Evolutionary conservation across 495 filamentous ascomycete genomes (phyloP).

Genomic region (Penicillium malachiteum): DNA sequence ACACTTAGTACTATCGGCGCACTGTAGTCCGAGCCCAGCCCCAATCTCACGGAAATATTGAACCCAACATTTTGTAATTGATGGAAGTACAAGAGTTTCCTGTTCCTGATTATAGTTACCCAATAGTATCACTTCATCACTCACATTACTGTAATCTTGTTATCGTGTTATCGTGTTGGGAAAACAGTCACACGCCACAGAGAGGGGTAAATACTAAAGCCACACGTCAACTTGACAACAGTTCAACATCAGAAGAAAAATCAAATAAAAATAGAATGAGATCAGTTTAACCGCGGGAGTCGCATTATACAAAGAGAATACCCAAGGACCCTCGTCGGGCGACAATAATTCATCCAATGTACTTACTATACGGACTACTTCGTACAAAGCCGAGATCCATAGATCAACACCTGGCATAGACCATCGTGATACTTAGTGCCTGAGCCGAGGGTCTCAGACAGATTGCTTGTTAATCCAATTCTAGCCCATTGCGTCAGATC

Average conservation of each 20-base stretch:
- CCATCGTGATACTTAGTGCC: neutral
- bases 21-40: slow-evolving; percentile 6
- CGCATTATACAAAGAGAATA: neutral
- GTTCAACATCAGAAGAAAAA: neutral
- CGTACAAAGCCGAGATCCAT: neutral
- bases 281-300: neutral
- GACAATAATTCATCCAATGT: neutral
- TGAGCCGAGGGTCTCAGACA: neutral
- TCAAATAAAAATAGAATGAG: neutral
- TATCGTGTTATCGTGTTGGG: neutral
- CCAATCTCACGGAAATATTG: neutral
- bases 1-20: neutral
- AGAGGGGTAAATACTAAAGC: neutral
- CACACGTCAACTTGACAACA: neutral
- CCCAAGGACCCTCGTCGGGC: neutral
- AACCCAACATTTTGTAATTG: neutral
- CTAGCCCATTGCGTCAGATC: neutral
- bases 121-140: too few species aligned
- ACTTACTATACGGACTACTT: neutral
- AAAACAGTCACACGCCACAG: neutral
- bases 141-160: neutral
- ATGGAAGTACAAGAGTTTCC: neutral
- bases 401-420: neutral
- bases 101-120: too few species aligned
- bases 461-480: neutral